Conservation (phyloP, 2,329 filamentous ascomycete genomes). For the Pseudovirgaria hyperparasitica region DNA sequence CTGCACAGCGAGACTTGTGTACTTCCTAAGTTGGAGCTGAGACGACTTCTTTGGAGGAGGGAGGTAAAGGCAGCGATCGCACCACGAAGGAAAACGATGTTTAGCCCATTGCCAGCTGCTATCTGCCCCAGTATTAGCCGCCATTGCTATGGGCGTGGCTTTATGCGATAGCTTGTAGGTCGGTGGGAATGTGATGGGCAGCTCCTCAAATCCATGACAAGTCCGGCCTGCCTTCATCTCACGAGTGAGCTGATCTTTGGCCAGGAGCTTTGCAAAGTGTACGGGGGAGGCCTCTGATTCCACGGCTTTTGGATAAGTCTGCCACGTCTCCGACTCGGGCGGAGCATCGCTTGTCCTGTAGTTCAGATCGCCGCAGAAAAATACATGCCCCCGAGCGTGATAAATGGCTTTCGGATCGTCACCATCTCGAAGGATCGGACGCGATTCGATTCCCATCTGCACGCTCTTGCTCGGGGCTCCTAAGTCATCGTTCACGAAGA, state of each 20-base stretch:
- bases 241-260: slow-evolving; percentile 63
- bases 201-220: slow-evolving; percentile 67
- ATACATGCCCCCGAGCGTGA: slow-evolving; percentile 61
- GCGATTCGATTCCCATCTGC: slow-evolving; percentile 19
- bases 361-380: slow-evolving; percentile 86
- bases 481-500: slow-evolving; percentile 48
- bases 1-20: slow-evolving; percentile 65
- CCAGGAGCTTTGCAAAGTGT: slow-evolving; percentile 56
- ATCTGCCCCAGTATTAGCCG: slow-evolving; percentile 22
- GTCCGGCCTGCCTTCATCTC: slow-evolving; percentile 59
- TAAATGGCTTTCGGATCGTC: slow-evolving; percentile 49
- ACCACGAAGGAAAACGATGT: slow-evolving; percentile 87
- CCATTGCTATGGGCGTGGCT: too few relatives aligned
- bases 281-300: slow-evolving; percentile 36
- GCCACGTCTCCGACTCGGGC: slow-evolving; percentile 45
- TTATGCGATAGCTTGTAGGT: slow-evolving; percentile 78
- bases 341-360: slow-evolving; percentile 67
- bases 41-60: slow-evolving; percentile 28
- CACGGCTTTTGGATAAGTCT: slow-evolving; percentile 50
- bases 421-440: slow-evolving; percentile 15
- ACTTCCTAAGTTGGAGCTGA: slow-evolving; percentile 45
- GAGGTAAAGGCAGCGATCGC: slow-evolving; percentile 76
- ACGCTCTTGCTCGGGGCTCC: slow-evolving; percentile 10
- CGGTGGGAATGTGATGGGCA: slow-evolving; percentile 65
- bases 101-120: slow-evolving; percentile 58